Conservation (phyloP, 2,329 filamentous ascomycete species). For the Pseudogymnoascus sp. region DNA sequence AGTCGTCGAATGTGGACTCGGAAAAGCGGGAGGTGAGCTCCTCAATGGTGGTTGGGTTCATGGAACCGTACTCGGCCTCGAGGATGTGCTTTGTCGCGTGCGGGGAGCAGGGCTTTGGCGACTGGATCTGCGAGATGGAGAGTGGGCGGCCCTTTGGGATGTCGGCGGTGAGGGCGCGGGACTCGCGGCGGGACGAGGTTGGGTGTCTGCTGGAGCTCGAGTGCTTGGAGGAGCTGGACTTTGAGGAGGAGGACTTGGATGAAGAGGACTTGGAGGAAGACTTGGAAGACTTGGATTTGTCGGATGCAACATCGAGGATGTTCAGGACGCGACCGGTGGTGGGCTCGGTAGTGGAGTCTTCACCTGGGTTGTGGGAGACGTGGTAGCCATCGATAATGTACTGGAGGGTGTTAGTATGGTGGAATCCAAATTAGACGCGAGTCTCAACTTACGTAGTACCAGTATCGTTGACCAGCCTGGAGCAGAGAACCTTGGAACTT, state of each 20-base stretch:
- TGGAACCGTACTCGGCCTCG: conserved; percentile 66
- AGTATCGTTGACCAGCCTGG: conserved; percentile 87
- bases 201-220: conserved; percentile 43
- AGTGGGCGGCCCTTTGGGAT: conserved; percentile 84
- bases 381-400: conserved; percentile 99
- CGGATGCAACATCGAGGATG: conserved; percentile 79
- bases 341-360: conserved; percentile 83
- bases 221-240: conserved; percentile 33
- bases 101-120: conserved; percentile 83
- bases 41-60: conserved; percentile 59
- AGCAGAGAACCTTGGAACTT: conserved; percentile 85
- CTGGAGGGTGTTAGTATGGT: conserved; percentile 18
- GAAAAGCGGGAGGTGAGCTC: conserved; percentile 71
- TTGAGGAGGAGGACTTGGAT: conserved; percentile 34
- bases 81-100: conserved; percentile 84
- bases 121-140: conserved; percentile 81
- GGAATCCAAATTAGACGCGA: not conserved
- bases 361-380: conserved; percentile 90
- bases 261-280: conserved; percentile 35
- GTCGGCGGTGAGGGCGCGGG: conserved; percentile 48
- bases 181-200: conserved; percentile 33
- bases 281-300: conserved; percentile 43
- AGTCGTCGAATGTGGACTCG: conserved; percentile 51
- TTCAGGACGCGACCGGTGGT: conserved; percentile 96
- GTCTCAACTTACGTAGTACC: conserved; percentile 71